Percentiles rank a stretch among this genome's conserved stretches.
Conservation (phyloP, 169 alveolate species). For the Plasmodium yoelii region DNA sequence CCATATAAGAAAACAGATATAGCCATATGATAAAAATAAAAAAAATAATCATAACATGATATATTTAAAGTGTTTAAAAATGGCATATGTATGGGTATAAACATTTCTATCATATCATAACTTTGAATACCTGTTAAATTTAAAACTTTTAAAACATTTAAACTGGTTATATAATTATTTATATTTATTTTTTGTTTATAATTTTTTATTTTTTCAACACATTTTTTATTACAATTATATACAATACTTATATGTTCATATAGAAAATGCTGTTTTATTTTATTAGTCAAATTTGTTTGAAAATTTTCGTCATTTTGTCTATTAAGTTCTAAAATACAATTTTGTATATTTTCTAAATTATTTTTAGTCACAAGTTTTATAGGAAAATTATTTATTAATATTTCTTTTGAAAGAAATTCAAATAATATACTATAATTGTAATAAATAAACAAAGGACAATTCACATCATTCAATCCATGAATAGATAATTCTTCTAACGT, state of each 20-base stretch:
- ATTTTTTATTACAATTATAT: constrained; percentile 29
- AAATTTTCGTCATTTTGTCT: background rate
- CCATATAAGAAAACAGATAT: constrained; percentile 48
- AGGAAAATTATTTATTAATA: constrained; percentile 32
- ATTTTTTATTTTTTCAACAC: constrained; percentile 56
- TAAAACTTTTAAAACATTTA: constrained; percentile 7
- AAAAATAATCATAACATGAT: constrained; percentile 55
- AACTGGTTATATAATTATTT: constrained; percentile 27
- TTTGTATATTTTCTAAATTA: constrained; percentile 16
- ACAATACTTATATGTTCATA: constrained; percentile 54
- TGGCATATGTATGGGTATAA: constrained; percentile 32
- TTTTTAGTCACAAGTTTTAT: constrained; percentile 8
- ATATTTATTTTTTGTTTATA: constrained; percentile 36
- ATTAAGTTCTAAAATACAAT: background rate
- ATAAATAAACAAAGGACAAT: constrained; percentile 55
- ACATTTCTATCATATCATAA: constrained; percentile 56
- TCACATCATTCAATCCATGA: constrained; percentile 62
- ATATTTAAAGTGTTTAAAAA: constrained; percentile 29
- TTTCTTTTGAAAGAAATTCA: constrained; percentile 52
- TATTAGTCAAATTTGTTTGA: background rate
- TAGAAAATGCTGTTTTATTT: constrained; percentile 16
- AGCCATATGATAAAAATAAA: constrained; percentile 56
- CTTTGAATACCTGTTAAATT: constrained; percentile 55
- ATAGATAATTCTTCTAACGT: constrained; percentile 29
- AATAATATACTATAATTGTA: constrained; percentile 29